Evolutionary conservation across 192 early-diverging fungal species (phyloP), one percentile per base, ranked within the genome.

Genomic region (Oehlia diaphana): DNA sequence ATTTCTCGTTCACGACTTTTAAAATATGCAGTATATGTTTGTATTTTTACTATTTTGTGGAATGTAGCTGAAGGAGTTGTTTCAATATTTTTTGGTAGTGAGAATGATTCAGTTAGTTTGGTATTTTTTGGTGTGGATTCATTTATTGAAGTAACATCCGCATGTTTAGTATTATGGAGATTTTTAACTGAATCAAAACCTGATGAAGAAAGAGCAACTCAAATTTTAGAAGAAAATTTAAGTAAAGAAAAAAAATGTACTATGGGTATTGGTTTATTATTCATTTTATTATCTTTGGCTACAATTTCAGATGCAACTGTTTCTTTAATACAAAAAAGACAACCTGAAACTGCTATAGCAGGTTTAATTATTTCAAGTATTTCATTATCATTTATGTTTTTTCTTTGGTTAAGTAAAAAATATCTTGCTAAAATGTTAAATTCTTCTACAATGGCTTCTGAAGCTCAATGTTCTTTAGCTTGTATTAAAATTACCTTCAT

Each of bases 31-130:
- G 67, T 49, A 42, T 4, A 64, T 21, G 5, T 66, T n/a, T 77
- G 63, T 8, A 63, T 77, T 39, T 23, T 77, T 63, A 77, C 63
- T 16, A 77, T 77, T 66, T 19, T 77, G 5, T 77, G 75, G 75
- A 77, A 77, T 77, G 4, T 77, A 16, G 8, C 2, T 16, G 75
- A 77, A 77, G 75, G 75, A 19, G 42, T 33, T 7, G 39, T 77
- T 26, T 77, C 75, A 26, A 44, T 66, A 50, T 42, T 47, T 47
- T 77, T 67, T 49, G 75, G 75, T 23, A 7, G 3, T 16, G 44
- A 66, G n/a, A 35, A 23, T 21, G 23, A 66, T 16, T 77, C 63
- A 0, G 23, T 77, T 16, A 66, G 63, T 47, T 42, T 77, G 1
- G 6, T 16, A 0, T 65, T 66, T 65, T 77, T 77, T 77, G 63